phyloP scores from a whole-genome alignment of 1,139 yeast genomes.

The Nakaseomyces nivariensis region DNA sequence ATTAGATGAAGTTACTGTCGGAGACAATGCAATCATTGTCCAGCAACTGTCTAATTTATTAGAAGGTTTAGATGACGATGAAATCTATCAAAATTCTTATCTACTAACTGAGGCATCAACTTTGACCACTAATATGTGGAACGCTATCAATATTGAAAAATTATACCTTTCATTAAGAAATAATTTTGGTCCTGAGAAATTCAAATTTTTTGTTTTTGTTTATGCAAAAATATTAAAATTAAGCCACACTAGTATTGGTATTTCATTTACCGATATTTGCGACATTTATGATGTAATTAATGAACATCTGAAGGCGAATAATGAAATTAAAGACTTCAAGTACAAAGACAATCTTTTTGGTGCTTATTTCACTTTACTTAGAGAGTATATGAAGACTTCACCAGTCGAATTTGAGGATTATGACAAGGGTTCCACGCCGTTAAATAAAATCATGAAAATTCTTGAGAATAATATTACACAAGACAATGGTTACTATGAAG shows the following conservation, averaged over 20 bases:
- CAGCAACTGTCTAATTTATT: neutral
- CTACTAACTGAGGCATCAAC: conserved; percentile 7
- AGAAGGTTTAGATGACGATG: neutral
- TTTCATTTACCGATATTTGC: conserved; percentile 9
- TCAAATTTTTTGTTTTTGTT: conserved; percentile 25
- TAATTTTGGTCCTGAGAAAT: conserved; percentile 20
- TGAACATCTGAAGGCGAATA: neutral
- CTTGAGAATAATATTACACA: conserved; percentile 10
- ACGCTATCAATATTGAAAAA: conserved; percentile 13
- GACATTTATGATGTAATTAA: conserved; percentile 1
- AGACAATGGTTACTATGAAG: conserved; percentile 23
- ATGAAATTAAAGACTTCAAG: conserved; percentile 10
- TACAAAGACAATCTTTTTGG: conserved; percentile 18
- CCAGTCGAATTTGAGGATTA: neutral
- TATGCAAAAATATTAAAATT: conserved; percentile 16
- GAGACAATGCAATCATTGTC: neutral
- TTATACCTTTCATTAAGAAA: conserved; percentile 13
- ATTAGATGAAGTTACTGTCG: neutral
- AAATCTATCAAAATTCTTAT: neutral
- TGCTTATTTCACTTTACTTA: conserved; percentile 12
- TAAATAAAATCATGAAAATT: conserved; percentile 2
- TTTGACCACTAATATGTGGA: conserved; percentile 12
- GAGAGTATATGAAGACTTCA: conserved; percentile 6
- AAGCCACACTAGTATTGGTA: conserved; percentile 3
- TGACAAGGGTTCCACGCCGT: neutral